Evolutionary conservation across 1,284 basidiomycete genomes (phyloP), one percentile per base, ranked within the genome.

Genomic region (Pterulicium gracile): DNA sequence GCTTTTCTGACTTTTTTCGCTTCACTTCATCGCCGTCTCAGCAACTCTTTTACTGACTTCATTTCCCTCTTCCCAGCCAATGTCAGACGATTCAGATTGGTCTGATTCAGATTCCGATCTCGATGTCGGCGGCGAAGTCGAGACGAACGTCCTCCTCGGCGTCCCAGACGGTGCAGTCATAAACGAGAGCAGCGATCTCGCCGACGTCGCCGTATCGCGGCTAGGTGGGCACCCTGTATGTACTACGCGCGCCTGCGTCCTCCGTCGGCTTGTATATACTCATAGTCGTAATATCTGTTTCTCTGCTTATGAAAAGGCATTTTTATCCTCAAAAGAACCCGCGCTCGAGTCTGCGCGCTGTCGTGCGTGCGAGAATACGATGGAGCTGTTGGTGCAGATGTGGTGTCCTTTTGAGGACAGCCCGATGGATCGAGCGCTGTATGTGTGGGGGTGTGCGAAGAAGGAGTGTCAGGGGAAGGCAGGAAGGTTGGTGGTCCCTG

Each of bases 351-450:
- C 70, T 43, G 72, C 80, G 3, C 65, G 70, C 49, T 91, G 88
- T 74, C 78, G 75, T 57, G 64, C 71, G 47, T 91, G 88, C 64
- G 67, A 69, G 3, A 63, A 68, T 15, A 75, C 81, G 0, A 89
- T 85, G 82, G 78, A 87, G 52, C 70, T 91, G 19, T 71, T 91
- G 24, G 69, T 86, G 12, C 87, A 91, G 54, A 72, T 91, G 55
- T 90, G 87, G 84, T 90, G 85, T 60, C 88, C 88, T 0, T 78
- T 90, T 53, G 83, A 89, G 57, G 69, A 79, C 32, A 91, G 86
- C 53, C 75, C 81, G 4, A 80, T 82, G 70, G 88, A 91, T 57
- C 72, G 88, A 44, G 81, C 79, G 1, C 62, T 90, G 45, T 89
- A 89, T 56, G 69, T 89, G 15, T 91, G 87, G 81, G 87, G 76